A percentile compares a stretch with the other conserved stretches of the same genome.
These are phyloP conservation scores for Cladosporium sp. DNA, from an alignment of 2,329 filamentous ascomycete genomes.

Conservation along the genomic window DNA sequence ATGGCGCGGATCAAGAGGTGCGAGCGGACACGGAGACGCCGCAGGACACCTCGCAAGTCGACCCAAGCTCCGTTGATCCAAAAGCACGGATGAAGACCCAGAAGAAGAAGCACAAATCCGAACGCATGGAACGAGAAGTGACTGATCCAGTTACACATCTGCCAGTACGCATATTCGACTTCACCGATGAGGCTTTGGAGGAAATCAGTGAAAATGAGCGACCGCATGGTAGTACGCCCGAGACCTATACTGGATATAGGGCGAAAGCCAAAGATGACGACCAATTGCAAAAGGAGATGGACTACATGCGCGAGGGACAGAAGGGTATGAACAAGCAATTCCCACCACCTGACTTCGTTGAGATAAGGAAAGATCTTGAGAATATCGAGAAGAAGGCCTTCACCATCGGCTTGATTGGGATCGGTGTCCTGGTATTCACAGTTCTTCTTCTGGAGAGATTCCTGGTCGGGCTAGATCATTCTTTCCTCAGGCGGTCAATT, in stretches of 20 bases:
- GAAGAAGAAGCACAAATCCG: slow-evolving; percentile 46
- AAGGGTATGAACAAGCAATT: slow-evolving; percentile 49
- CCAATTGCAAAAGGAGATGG: slow-evolving; percentile 41
- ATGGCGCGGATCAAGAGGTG: slow-evolving; percentile 13
- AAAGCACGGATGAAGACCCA: slow-evolving; percentile 41
- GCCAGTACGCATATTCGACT: slow-evolving; percentile 64
- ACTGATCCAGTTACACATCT: slow-evolving; percentile 71
- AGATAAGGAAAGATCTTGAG: slow-evolving; percentile 41
- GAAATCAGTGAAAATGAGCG: slow-evolving; percentile 43
- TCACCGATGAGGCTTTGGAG: slow-evolving; percentile 59
- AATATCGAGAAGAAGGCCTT: slow-evolving; percentile 44
- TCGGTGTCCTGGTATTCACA: slow-evolving; percentile 28
- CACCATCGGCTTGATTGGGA: slow-evolving; percentile 35
- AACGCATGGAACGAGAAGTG: slow-evolving; percentile 54
- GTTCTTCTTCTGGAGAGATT: slow-evolving; percentile 22
- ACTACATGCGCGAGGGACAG: slow-evolving; percentile 40
- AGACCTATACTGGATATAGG: slow-evolving; percentile 43
- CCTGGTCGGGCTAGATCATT: background rate
- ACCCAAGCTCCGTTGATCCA: slow-evolving; percentile 34
- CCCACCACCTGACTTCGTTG: slow-evolving; percentile 50
- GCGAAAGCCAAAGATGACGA: slow-evolving; percentile 42
- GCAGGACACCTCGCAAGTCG: slow-evolving; percentile 44
- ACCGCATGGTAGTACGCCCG: slow-evolving; percentile 35
- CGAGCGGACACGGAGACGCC: slow-evolving; percentile 22
- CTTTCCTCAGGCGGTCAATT: background rate